phyloP scores from a whole-genome alignment of 2,329 filamentous ascomycete species.

The Pyrenochaeta sp. region DNA sequence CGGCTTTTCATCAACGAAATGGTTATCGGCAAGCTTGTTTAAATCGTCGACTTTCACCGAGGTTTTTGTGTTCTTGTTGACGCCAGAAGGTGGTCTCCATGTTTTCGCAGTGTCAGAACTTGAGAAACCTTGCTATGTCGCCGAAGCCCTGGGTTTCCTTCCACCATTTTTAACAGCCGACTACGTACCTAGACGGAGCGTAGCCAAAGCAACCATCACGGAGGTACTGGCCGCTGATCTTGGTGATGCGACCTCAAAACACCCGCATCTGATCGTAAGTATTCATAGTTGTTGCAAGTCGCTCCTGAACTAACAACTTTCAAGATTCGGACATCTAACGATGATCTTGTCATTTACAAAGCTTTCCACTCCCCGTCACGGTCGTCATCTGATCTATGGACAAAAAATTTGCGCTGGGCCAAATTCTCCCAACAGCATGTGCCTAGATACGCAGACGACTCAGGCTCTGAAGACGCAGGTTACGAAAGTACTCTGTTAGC shows the following conservation, averaged over 20 bases:
- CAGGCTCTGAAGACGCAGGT: slow-evolving; percentile 57
- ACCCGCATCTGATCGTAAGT: slow-evolving; percentile 83
- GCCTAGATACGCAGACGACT: slow-evolving; percentile 64
- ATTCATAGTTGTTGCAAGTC: background rate
- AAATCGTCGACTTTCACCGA: slow-evolving; percentile 66
- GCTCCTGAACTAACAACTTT: slow-evolving; percentile 10
- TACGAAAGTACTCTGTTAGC: slow-evolving; percentile 61
- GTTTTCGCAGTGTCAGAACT: slow-evolving; percentile 82
- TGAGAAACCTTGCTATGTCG: slow-evolving; percentile 73
- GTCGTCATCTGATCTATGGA: slow-evolving; percentile 56
- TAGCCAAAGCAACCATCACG: slow-evolving; percentile 74
- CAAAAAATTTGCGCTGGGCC: slow-evolving; percentile 73
- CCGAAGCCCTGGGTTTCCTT: slow-evolving; percentile 79
- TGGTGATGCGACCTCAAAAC: slow-evolving; percentile 74
- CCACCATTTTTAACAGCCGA: slow-evolving; percentile 79
- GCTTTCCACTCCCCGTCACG: slow-evolving; percentile 67
- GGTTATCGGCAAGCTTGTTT: slow-evolving; percentile 86
- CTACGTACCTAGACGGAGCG: slow-evolving; percentile 73
- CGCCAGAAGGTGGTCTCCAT: slow-evolving; percentile 75
- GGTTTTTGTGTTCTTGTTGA: slow-evolving; percentile 80
- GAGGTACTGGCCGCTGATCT: slow-evolving; percentile 87
- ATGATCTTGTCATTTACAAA: slow-evolving; percentile 88
- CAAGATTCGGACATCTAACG: slow-evolving; percentile 77
- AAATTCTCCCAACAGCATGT: slow-evolving; percentile 76
- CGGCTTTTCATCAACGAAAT: slow-evolving; percentile 69